These are phyloP conservation scores for Xanthoceras sorbifolium DNA, from an alignment of 345 rosid species.

Conservation along the genomic window DNA sequence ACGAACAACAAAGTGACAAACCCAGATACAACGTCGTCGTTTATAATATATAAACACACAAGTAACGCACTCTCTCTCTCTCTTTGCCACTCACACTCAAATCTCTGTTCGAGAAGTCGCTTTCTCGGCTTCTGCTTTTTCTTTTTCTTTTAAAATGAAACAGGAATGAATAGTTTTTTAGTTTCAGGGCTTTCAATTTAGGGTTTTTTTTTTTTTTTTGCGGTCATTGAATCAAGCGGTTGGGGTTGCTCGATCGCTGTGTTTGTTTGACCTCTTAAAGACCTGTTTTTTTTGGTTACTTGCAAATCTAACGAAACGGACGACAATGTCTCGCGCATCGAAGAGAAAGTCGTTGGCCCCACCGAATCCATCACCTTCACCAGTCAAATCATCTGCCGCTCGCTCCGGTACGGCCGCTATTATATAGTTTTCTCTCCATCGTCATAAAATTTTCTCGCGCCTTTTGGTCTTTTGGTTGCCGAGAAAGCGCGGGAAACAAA, in stretches of 20 bases:
- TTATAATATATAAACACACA: no score
- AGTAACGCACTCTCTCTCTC: no score
- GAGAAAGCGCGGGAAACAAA: conserved; percentile 31
- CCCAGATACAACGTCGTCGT: no score
- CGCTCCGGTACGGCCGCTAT: conserved; percentile 24
- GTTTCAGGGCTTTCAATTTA: background rate
- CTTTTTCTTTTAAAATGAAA: no score
- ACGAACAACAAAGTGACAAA: no score
- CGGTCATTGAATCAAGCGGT: conserved; percentile 30
- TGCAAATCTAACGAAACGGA: background rate
- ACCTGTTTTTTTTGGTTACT: background rate
- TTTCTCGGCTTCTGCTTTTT: no score
- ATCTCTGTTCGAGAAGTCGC: no score
- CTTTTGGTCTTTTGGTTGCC: conserved; percentile 18
- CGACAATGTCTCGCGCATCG: conserved; percentile 44
- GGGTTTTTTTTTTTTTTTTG: conserved; percentile 20
- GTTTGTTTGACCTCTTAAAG: background rate
- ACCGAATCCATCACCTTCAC: conserved; percentile 33
- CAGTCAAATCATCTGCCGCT: conserved; percentile 35
- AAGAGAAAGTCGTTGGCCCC: conserved; percentile 51
- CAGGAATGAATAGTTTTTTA: no score
- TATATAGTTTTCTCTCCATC: background rate
- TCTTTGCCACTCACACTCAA: no score
- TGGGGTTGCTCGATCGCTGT: conserved; percentile 2
- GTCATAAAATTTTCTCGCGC: background rate